Conservation (phyloP, 1,284 basidiomycete species). For the Cystobasidium sp. region DNA sequence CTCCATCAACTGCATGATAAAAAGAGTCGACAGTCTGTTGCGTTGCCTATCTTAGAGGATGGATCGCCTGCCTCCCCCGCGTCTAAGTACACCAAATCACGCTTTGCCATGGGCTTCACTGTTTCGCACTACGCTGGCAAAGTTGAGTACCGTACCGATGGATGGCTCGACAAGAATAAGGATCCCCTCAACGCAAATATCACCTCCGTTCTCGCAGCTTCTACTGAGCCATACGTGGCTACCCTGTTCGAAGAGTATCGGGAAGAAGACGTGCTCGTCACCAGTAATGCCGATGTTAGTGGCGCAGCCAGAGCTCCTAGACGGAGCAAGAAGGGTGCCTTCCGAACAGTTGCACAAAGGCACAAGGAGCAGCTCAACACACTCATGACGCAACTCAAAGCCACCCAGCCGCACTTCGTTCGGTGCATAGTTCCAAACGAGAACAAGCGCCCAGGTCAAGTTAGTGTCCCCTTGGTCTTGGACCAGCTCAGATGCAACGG, state of each 20-base stretch:
- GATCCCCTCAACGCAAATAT: constrained; percentile 98
- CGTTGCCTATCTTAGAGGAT: constrained; percentile 12
- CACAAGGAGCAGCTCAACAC: constrained; percentile 95
- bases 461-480: constrained; percentile 92
- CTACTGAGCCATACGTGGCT: constrained; percentile 80
- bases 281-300: constrained; percentile 59
- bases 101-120: constrained; percentile 88
- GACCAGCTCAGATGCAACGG: constrained; percentile 98
- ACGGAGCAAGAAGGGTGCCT: constrained; percentile 92
- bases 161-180: constrained; percentile 99
- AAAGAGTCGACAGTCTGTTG: constrained; percentile 17
- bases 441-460: constrained; percentile 86
- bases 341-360: constrained; percentile 91
- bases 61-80: constrained; percentile 8
- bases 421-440: constrained; percentile 97
- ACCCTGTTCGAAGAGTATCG: constrained; percentile 82
- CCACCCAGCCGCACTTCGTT: constrained; percentile 97
- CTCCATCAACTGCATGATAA: constrained; percentile 65
- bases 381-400: constrained; percentile 87
- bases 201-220: constrained; percentile 82
- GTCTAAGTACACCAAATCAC: constrained; percentile 80
- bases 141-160: constrained; percentile 93
- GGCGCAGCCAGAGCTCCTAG: constrained; percentile 65
- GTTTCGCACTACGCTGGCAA: constrained; percentile 96
- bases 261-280: constrained; percentile 59